phyloP scores from a whole-genome alignment of 768 basidiomycete genomes.

The Hygrophorus russula region DNA sequence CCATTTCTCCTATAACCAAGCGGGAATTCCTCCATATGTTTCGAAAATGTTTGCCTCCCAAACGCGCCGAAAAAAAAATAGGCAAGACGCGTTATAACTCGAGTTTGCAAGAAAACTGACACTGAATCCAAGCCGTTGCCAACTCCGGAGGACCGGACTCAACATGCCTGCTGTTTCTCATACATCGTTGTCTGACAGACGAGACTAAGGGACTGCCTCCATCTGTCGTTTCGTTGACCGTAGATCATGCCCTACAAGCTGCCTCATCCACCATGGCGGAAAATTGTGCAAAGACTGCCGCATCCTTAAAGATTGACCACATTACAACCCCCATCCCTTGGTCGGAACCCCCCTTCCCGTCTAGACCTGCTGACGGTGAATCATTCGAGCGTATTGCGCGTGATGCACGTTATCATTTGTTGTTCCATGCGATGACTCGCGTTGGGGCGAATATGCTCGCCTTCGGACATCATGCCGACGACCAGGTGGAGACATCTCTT shows the following conservation, averaged over 20 bases:
- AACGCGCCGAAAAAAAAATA: constrained; percentile 37
- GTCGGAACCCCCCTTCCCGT: constrained; percentile 41
- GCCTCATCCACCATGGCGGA: constrained; percentile 46
- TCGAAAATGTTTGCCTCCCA: constrained; percentile 32
- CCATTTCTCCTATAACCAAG: constrained; percentile 23
- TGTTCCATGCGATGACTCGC: constrained; percentile 37
- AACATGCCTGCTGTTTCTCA: constrained; percentile 62
- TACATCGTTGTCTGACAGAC: constrained; percentile 32
- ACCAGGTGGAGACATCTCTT: constrained; percentile 74
- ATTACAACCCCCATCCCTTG: constrained; percentile 41
- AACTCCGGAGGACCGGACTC: constrained; percentile 83
- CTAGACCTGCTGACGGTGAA: constrained; percentile 24
- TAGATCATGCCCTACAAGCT: constrained; percentile 62
- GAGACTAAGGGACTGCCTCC: constrained; percentile 9
- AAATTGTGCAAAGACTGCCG: constrained; percentile 32
- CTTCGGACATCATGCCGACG: constrained; percentile 71
- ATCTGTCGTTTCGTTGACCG: constrained; percentile 43
- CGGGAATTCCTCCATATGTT: constrained; percentile 42
- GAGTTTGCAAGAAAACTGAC: background rate
- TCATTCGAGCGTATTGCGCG: constrained; percentile 50
- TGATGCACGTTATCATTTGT: constrained; percentile 39
- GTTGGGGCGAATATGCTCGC: constrained; percentile 34
- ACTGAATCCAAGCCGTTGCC: constrained; percentile 44
- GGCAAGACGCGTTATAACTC: constrained; percentile 21
- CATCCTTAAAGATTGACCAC: constrained; percentile 33